Base-by-base conservation (phyloP, 805 yeast species). In the Lachancea meyersii region DNA sequence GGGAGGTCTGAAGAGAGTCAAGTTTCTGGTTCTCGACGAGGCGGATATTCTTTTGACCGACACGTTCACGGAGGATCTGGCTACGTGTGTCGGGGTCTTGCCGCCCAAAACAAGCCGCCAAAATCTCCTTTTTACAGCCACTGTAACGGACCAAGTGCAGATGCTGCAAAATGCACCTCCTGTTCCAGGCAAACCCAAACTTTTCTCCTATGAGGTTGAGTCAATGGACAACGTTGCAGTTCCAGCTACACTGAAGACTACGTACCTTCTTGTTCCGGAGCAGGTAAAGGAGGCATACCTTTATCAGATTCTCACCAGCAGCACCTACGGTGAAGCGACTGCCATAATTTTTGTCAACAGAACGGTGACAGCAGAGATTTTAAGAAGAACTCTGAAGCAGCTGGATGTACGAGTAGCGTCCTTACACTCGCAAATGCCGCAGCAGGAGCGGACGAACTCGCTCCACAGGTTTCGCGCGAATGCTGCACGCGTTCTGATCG, bases 341-440 rank as follows among this genome's bases (percentile, higher is more conserved):
- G 88, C 82, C 1, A 86, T 93, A 31, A 82, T 93, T 14, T 93
- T 93, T 66, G 97, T 87, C 20, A 93, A 93, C 67, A 70, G 95
- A 53, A 88, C 97, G 1, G 73, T 71, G 47, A 86, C 95, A 0
- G 97, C 97, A 1, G 98, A 93, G 67, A 71, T 86, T 8, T 61
- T 93, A 37, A 73, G 94, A 58, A 73, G 96, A 55, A 79, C 89
- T 13, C 69, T 93, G 36, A 72, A 85, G 44, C 72, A 75, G 30
- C 60, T 91, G 49, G 94, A 82, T 18, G 72, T 89, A 17, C 73
- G 91, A 48, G 93, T 87, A 3, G 84, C 97, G 0, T 84, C 97
- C 3, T 68, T 93, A 39, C 97, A 93, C 61, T 89, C 97, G 2
- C 89, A 88, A 58, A 80, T 93, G 93, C 89, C 91, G 0, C 99